These are phyloP conservation scores for Spergularia bocconei DNA, from an alignment of 148 eudicot genomes.

Conservation along the genomic window DNA sequence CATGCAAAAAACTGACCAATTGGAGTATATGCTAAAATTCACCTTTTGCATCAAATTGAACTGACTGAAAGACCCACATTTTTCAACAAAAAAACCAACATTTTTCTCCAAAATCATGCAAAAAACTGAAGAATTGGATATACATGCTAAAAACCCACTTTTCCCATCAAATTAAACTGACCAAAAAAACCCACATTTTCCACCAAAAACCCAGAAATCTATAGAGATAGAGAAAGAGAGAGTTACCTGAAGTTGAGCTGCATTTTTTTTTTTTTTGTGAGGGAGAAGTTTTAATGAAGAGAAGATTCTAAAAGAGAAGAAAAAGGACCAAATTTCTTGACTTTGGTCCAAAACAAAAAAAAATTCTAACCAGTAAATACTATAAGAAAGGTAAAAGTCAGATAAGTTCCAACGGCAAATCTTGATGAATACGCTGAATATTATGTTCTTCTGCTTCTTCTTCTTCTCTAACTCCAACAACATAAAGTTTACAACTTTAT, in stretches of 20 bases:
- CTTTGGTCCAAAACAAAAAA: neutral
- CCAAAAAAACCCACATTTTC: neutral
- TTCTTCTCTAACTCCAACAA: neutral
- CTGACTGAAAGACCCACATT: neutral
- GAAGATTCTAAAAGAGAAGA: neutral
- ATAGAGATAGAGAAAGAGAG: slow-evolving; percentile 1
- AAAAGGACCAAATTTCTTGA: slow-evolving; percentile 1
- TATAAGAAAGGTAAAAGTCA: neutral
- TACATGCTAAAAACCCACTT: neutral
- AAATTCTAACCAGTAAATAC: neutral
- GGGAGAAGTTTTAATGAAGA: neutral
- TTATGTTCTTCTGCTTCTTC: too few relatives aligned
- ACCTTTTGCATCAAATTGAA: neutral
- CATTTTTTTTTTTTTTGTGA: neutral
- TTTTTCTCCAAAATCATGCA: neutral
- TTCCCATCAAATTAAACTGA: neutral
- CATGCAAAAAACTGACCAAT: neutral
- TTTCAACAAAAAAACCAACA: neutral
- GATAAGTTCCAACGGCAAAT: slow-evolving; percentile 35
- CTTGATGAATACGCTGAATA: slow-evolving; percentile 29
- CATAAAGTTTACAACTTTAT: slow-evolving; percentile 16
- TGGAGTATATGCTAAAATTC: neutral
- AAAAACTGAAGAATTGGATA: neutral
- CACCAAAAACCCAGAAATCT: neutral
- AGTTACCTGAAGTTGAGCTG: slow-evolving; percentile 18